Percentiles rank a stretch among this genome's conserved stretches.
These are phyloP conservation scores for Aspergillus steynii DNA, from an alignment of 495 filamentous ascomycete species.

Conservation along the genomic window DNA sequence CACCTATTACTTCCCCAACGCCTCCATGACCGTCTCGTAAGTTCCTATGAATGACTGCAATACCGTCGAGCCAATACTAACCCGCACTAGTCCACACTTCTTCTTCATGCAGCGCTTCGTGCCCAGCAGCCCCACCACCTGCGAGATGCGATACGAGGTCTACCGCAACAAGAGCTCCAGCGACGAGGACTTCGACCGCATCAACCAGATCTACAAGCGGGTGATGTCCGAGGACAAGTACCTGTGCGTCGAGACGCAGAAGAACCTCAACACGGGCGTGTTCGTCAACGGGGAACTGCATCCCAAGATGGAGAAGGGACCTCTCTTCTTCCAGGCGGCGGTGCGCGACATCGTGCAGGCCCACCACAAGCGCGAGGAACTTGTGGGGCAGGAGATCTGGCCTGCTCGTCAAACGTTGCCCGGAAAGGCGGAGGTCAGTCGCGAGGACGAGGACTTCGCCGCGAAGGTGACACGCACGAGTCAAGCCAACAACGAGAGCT, in stretches of 20 bases:
- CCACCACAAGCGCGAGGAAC: slow-evolving; percentile 43
- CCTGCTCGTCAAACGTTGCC: slow-evolving; percentile 47
- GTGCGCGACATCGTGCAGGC: slow-evolving; percentile 40
- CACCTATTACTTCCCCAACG: slow-evolving; percentile 50
- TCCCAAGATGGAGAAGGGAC: slow-evolving; percentile 44
- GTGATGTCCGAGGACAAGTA: slow-evolving; percentile 48
- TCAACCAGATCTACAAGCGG: slow-evolving; percentile 43
- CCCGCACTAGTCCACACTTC: slow-evolving; percentile 34
- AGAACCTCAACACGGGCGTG: slow-evolving; percentile 43
- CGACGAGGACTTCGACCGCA: slow-evolving; percentile 44
- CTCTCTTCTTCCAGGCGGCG: slow-evolving; percentile 46
- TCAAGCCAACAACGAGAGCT: slow-evolving; percentile 1
- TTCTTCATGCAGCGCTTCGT: slow-evolving; percentile 51
- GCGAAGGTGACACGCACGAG: slow-evolving; percentile 24
- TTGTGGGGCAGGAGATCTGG: slow-evolving; percentile 44
- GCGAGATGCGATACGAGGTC: slow-evolving; percentile 47
- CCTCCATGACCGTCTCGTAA: slow-evolving; percentile 48
- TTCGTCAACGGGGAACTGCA: slow-evolving; percentile 49
- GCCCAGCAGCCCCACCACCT: slow-evolving; percentile 37
- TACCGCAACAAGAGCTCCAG: slow-evolving; percentile 46
- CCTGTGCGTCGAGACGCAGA: slow-evolving; percentile 43
- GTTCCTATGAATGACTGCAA: slow-evolving; percentile 15
- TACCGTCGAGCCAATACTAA: neutral
- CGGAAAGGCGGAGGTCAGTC: slow-evolving; percentile 25
- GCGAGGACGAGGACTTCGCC: slow-evolving; percentile 44